phyloP scores from a whole-genome alignment of 225 moss, liverwort and hornwort genomes.

The Physcomitrium patens region DNA sequence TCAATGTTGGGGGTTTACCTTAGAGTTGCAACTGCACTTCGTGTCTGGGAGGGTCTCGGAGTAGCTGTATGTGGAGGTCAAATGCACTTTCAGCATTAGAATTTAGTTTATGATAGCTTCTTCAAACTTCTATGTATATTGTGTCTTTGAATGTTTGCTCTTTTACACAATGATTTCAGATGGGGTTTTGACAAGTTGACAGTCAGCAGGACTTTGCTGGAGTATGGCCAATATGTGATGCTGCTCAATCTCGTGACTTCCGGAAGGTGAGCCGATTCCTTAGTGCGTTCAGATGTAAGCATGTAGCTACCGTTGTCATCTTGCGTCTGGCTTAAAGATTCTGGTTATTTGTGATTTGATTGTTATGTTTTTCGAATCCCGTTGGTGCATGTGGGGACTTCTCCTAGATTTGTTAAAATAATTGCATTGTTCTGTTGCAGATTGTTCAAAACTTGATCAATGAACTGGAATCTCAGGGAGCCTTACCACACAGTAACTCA shows the following conservation, averaged over 20 bases:
- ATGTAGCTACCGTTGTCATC: neutral
- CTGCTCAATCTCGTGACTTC: conserved; percentile 98
- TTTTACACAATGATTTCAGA: neutral
- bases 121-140: conserved; percentile 13
- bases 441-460: conserved; percentile 95
- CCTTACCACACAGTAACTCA: conserved; percentile 96
- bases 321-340: conserved; percentile 7
- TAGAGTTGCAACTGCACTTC: too few species aligned
- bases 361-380: neutral
- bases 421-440: conserved; percentile 50
- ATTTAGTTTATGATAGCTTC: conserved; percentile 5
- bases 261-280: conserved; percentile 59
- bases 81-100: conserved; percentile 7
- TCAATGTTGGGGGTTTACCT: neutral
- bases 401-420: conserved; percentile 24
- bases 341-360: conserved; percentile 7
- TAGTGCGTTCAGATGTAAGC: neutral
- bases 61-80: conserved; percentile 26
- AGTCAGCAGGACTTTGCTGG: conserved; percentile 40
- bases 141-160: conserved; percentile 3
- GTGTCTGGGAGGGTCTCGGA: neutral
- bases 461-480: conserved; percentile 98
- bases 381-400: neutral
- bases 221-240: conserved; percentile 99
- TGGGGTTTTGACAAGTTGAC: conserved; percentile 27